Base-by-base conservation (phyloP, 768 basidiomycete genomes). In the Kwoniella dendrophila region DNA sequence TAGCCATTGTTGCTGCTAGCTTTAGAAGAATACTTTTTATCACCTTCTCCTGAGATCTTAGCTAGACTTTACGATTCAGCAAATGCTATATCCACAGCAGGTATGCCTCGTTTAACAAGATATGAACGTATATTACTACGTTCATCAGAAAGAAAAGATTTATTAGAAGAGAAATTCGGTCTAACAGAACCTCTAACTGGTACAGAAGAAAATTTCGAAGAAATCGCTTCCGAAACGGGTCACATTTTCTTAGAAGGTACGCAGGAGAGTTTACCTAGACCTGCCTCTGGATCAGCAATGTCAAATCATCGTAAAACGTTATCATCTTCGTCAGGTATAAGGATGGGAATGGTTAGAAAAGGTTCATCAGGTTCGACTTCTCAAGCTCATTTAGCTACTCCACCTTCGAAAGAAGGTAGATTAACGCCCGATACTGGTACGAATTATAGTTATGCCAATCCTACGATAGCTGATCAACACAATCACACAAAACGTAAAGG, bases 1-100 rank as follows among this genome's bases (percentile, higher is more conserved):
- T 71, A 96, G 93, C 94, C 94, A 16, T 86, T 97, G 52, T 86
- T 99, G 10, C 82, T 96, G 1, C 87, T 98, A 73, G 94, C 95
- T 4, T 84, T 99, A 47, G 92, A 97, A 75, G 92, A 97, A 79
- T 99, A 97, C 80, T 92, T 94, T 78, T 82, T 85, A 26, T 84
- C 88, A 65, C 93, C 94, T 0, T 92, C 92, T 0, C 87, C 94
- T 74, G 90, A 91, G 67, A 90, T 92, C 70, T 86, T 99, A 14
- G 86, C 89, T 2, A 87, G 90, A 2, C 83, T 99, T 2, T 98
- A 92, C 76, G 90, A 95, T 68, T 87, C 93, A 4, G 87, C 97
- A 64, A 98, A 98, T 76, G 86, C 89, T 5, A 91, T 98, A 85
- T 86, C 95, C 72, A 82, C 91, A 20, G 84, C 87, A n/a, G 84